These are phyloP conservation scores for Dioscorea cayenensis DNA, from an alignment of 116 monocot species.

Conservation along the genomic window DNA sequence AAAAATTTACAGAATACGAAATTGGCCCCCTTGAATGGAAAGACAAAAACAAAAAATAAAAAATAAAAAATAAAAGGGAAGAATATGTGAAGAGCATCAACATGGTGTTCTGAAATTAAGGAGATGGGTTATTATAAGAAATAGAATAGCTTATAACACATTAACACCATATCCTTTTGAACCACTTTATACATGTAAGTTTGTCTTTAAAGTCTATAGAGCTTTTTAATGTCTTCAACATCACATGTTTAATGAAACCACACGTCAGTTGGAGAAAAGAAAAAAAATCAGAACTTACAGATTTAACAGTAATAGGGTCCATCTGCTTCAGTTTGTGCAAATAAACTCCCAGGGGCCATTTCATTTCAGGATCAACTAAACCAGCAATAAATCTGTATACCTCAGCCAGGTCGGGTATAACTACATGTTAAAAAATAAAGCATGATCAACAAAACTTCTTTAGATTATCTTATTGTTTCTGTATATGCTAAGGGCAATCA, in stretches of 20 bases:
- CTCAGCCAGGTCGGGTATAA: conserved; percentile 42
- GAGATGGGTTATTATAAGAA: too few species aligned
- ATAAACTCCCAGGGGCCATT: conserved; percentile 23
- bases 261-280: too few species aligned
- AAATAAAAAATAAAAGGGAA: too few species aligned
- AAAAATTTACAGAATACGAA: too few species aligned
- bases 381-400: conserved; percentile 58
- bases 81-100: too few species aligned
- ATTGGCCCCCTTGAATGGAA: too few species aligned
- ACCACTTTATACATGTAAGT: neutral
- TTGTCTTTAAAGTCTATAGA: neutral
- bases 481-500: too few species aligned
- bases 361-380: conserved; percentile 54
- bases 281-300: conserved; percentile 27
- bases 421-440: conserved; percentile 13
- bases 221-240: neutral
- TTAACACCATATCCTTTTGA: neutral
- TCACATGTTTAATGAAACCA: neutral
- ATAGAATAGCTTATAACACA: too few species aligned
- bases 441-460: neutral
- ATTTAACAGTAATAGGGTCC: conserved; percentile 45
- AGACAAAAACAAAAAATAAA: too few species aligned
- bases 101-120: too few species aligned
- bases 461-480: neutral
- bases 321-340: conserved; percentile 54